Conservation (phyloP, 495 filamentous ascomycete genomes). For the Tuber umbilicatum region DNA sequence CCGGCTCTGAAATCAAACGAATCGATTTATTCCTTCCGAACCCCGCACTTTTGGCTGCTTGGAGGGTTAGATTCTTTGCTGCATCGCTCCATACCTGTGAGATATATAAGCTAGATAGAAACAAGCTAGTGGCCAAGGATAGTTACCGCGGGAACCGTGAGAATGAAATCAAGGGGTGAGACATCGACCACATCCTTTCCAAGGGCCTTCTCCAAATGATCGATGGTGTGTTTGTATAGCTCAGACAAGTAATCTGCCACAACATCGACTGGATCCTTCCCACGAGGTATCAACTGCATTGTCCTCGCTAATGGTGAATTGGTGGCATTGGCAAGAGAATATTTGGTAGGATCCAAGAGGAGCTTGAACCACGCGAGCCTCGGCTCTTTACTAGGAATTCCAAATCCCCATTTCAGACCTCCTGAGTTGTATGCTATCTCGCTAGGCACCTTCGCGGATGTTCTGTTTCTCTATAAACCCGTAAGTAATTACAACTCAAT, state of each 20-base stretch:
- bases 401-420: conserved; percentile 45
- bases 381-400: no score
- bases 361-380: no score
- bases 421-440: conserved; percentile 44
- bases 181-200: no score
- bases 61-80: conserved; percentile 32
- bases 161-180: no score
- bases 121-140: not conserved
- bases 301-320: not conserved
- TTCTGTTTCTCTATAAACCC: conserved; percentile 40
- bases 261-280: conserved; percentile 26
- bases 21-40: conserved; percentile 50
- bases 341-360: no score
- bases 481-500: conserved; percentile 44
- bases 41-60: conserved; percentile 58
- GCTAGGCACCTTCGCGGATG: conserved; percentile 50
- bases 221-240: no score
- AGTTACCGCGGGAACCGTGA: conserved; percentile 27
- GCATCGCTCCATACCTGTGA: conserved; percentile 25
- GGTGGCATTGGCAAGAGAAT: conserved; percentile 12
- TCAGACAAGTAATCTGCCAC: conserved; percentile 28
- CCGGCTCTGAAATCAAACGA: conserved; percentile 60
- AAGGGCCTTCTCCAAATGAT: no score
- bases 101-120: conserved; percentile 13
- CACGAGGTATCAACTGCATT: not conserved